Evolutionary conservation across 192 early-diverging fungal species (phyloP).

Genomic region (Jimgerdemannia flammicorona): DNA sequence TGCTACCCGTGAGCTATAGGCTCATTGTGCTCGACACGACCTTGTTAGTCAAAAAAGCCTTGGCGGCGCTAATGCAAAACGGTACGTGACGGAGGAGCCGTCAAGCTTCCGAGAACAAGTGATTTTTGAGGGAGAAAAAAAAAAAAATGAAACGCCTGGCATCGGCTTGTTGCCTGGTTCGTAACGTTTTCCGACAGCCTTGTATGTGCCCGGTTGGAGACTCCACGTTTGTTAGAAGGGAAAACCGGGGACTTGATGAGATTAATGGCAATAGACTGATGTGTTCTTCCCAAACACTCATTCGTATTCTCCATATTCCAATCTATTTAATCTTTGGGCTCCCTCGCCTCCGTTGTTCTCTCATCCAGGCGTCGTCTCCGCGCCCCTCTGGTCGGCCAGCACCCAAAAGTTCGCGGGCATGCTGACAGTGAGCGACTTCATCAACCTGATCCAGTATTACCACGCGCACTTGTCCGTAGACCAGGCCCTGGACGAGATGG

Average conservation of each 20-base stretch:
- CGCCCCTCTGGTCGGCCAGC: constrained; percentile 85
- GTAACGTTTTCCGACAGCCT: too few species aligned
- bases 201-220: too few species aligned
- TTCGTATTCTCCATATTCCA: neutral
- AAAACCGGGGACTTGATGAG: too few species aligned
- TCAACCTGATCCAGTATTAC: constrained; percentile 91
- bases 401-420: constrained; percentile 86
- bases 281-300: neutral
- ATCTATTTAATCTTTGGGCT: neutral
- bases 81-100: constrained; percentile 58
- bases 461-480: constrained; percentile 76
- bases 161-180: too few species aligned
- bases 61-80: constrained; percentile 90
- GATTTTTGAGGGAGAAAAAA: too few species aligned
- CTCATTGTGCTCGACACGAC: constrained; percentile 90
- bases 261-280: too few species aligned
- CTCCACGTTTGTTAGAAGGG: too few species aligned
- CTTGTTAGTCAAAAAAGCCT: constrained; percentile 87
- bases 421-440: constrained; percentile 95
- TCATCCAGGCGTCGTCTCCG: constrained; percentile 81
- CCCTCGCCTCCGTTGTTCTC: constrained; percentile 4
- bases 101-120: too few species aligned
- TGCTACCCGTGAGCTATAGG: constrained; percentile 85
- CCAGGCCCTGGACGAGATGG: constrained; percentile 85
- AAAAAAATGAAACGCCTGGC: too few species aligned